Base-by-base conservation (phyloP, 495 filamentous ascomycete genomes). In the Lasiosphaeriaceae sp. region DNA sequence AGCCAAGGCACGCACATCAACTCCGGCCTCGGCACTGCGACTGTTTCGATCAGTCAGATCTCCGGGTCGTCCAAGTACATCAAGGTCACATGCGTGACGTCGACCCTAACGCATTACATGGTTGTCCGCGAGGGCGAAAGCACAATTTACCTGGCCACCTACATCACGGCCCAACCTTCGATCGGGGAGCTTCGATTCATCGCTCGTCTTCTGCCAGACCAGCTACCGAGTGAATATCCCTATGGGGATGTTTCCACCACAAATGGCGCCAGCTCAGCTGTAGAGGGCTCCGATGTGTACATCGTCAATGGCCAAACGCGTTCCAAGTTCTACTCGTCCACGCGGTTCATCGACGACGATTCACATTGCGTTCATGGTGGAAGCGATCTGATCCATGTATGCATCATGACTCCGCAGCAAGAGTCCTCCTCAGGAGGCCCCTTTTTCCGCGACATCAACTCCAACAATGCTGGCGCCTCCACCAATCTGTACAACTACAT, bases 401-500 rank as follows among this genome's bases (percentile, higher is more conserved):
- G 81, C 64, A 77, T 82, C 52, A 67, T 82, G 44, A 74, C 77
- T 3, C 74, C 74, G 17, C 74, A 76, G 39, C 77, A 76, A 11
- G 81, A 84, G 63, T 75, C 73, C 2, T 74, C 76, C 1, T 80
- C 78, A 0, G 81, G 81, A 14, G 81, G 81, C 1, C 81, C 81
- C 17, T 88, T 86, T 77, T 79, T 77, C 69, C 77, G 85, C 2
- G 85, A 88, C 56, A 88, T 88, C 71, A 77, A 88, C 61, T 66
- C 75, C 49, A 88, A 88, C 72, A 83, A 86, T 54, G 83, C 76
- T 12, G 80, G 77, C 22, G 69, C 62, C 6, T 80, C 77, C 47
- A 85, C 80, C 11, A 80, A 81, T 41, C 75, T 86, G 0, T 86
- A 86, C 71, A 86, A 82, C 74, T 88, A 87, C 67, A 88, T 87